phyloP scores from a whole-genome alignment of 768 basidiomycete species.

The Mycena pura region DNA sequence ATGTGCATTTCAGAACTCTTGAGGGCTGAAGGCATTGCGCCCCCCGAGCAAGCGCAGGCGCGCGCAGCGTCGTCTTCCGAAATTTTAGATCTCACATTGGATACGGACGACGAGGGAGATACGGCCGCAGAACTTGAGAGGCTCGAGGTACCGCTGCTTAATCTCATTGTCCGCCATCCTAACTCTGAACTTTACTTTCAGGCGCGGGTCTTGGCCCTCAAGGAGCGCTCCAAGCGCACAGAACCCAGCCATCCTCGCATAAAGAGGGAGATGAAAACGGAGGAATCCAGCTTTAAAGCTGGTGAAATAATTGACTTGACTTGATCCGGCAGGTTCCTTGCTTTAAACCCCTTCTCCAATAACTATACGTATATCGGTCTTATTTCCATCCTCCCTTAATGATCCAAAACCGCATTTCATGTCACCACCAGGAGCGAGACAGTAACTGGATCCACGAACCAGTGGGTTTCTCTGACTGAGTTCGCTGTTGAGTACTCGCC shows the following conservation, averaged over 20 bases:
- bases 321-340: too few relatives aligned
- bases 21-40: conserved; percentile 11
- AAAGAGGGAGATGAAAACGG: not conserved
- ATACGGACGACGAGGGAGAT: not conserved
- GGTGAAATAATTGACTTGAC: conserved; percentile 9
- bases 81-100: not conserved
- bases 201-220: not conserved
- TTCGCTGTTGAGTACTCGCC: conserved; percentile 11
- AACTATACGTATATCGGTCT: too few relatives aligned
- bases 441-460: too few relatives aligned
- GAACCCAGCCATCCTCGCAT: not conserved
- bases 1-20: not conserved
- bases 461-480: not conserved
- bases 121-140: not conserved
- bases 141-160: not conserved
- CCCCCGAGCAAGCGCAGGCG: not conserved
- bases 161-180: not conserved
- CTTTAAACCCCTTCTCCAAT: too few relatives aligned
- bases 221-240: not conserved
- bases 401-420: too few relatives aligned
- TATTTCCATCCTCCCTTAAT: too few relatives aligned
- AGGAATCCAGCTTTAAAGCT: not conserved
- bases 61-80: not conserved
- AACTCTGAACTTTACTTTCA: not conserved
- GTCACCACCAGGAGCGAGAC: too few relatives aligned